A percentile compares a stretch with the other conserved stretches of the same genome.
phyloP scores from a whole-genome alignment of 345 rosid genomes.

The Triadica sebifera region DNA sequence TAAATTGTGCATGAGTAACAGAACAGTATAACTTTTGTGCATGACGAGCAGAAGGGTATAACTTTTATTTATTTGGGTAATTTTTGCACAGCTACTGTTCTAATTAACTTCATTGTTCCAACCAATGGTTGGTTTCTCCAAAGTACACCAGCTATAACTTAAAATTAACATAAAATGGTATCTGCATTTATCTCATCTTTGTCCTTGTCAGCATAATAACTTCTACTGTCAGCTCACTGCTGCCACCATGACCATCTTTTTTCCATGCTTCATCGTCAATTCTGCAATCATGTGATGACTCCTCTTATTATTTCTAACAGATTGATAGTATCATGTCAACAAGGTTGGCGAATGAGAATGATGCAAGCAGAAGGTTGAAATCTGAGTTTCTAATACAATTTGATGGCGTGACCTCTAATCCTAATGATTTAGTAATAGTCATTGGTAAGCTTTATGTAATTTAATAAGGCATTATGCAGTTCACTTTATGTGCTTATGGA shows the following conservation, averaged over 20 bases:
- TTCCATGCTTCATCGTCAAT: not conserved
- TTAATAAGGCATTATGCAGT: slow-evolving; percentile 6
- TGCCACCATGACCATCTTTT: not conserved
- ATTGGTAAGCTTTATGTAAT: slow-evolving; percentile 53
- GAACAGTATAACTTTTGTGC: too few species aligned
- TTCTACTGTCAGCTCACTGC: too few species aligned
- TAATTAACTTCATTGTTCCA: too few species aligned
- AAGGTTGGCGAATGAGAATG: slow-evolving; percentile 79
- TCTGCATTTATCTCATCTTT: too few species aligned
- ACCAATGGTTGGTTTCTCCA: too few species aligned
- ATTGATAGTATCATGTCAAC: slow-evolving; percentile 96
- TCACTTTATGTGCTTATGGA: not conserved
- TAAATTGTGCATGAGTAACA: too few species aligned
- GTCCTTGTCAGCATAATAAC: too few species aligned
- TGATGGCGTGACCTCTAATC: slow-evolving; percentile 87
- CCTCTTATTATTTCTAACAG: slow-evolving; percentile 38
- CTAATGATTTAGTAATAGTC: slow-evolving; percentile 79
- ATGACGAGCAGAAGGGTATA: too few species aligned
- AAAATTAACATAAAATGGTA: too few species aligned
- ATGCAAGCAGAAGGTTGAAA: slow-evolving; percentile 88
- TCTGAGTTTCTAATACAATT: slow-evolving; percentile 92
- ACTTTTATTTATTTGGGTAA: too few species aligned
- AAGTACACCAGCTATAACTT: too few species aligned
- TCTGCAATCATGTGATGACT: not conserved
- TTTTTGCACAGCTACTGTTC: too few species aligned